Base-by-base conservation (phyloP, 2,329 filamentous ascomycete genomes). In the Dactylellina parvicollis region DNA sequence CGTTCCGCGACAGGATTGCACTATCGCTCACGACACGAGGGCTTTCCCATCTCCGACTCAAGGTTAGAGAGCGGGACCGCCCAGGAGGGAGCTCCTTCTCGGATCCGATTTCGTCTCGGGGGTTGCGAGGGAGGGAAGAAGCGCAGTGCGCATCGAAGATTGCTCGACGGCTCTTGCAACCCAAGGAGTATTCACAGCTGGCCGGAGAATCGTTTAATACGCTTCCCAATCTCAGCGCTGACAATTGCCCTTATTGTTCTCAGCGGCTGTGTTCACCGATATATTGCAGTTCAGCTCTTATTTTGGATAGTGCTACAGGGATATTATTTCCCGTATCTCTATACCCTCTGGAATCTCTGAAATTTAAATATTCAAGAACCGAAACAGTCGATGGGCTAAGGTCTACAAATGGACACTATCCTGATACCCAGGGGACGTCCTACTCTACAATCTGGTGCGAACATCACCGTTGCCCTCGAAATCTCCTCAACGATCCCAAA, bases 401-500 rank as follows among this genome's bases (percentile, higher is more conserved):
- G 14, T 52, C n/a, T 20, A 8, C 4, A 2, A 32, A 2, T n/a
- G 40, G 44, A 34, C 10, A 34, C 7, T 36, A 42, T 30, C 22
- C 22, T 8, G 42, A 50, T 4, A 46, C 12, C 4, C 57, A 57
- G 12, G 56, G 66, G 3, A 28, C 40, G 0, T 70, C 20, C 3
- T 62, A 71, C 28, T 71, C 66, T 1, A 71, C 66, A 2, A 57
- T 71, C 8, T 71, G 57, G 66, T 71, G 66, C 20, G 42, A 61
- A 10, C 57, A 71, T 42, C 66, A 71, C 16, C 40, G 66, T n/a
- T 71, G 66, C 22, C 66, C 57, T 3, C 56, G 66, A n/a, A 50
- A 71, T 12, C 26, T 62, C 22, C 50, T 71, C 38, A 18, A 24
- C 9, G 34, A 57, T 12, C 16, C 20, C 5, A 56, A 50, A 3